These are phyloP conservation scores for Thelephora ganbajun DNA, from an alignment of 768 basidiomycete species.

Conservation along the genomic window DNA sequence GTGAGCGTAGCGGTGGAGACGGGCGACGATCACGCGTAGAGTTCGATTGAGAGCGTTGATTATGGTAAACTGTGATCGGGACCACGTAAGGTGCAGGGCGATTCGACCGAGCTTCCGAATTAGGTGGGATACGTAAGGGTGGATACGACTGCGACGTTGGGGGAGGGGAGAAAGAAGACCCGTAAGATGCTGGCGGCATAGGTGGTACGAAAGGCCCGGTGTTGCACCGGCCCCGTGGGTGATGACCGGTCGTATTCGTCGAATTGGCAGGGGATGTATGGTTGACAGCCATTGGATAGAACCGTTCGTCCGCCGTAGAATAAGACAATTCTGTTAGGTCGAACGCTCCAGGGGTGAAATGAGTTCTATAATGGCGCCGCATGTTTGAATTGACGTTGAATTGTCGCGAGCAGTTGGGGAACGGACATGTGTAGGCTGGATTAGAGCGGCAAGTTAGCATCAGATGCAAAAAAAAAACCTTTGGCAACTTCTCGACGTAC, in stretches of 20 bases:
- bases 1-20: neutral
- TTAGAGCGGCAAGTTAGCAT: constrained; percentile 7
- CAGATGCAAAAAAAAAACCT: constrained; percentile 1
- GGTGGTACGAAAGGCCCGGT: neutral
- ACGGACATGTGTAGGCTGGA: constrained; percentile 62
- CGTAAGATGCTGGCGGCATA: neutral
- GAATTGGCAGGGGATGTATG: neutral
- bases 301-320: neutral
- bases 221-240: neutral
- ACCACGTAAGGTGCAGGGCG: neutral
- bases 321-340: neutral
- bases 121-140: neutral
- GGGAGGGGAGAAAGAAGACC: neutral
- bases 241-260: neutral
- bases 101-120: neutral
- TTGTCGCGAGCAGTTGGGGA: constrained; percentile 57
- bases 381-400: constrained; percentile 83
- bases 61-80: neutral
- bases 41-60: neutral
- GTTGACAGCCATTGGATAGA: neutral
- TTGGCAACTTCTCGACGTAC: constrained; percentile 24
- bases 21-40: neutral
- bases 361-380: constrained; percentile 68
- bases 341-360: constrained; percentile 15
- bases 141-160: neutral